These are phyloP conservation scores for Isabelozyma rhagii DNA, from an alignment of 805 yeast species.

Conservation along the genomic window DNA sequence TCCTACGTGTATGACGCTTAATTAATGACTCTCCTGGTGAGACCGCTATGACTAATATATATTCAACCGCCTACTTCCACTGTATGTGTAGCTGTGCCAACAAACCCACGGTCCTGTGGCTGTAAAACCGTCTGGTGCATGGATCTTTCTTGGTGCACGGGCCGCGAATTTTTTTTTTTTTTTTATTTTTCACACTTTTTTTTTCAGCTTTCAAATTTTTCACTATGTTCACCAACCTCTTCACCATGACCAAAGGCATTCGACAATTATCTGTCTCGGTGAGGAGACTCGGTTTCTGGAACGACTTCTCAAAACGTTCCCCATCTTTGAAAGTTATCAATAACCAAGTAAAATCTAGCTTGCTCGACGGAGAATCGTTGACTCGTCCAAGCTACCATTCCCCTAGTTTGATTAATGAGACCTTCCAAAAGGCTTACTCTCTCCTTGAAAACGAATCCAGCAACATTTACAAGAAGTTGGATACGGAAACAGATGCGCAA, in stretches of 20 bases:
- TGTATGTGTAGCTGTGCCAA: too few relatives aligned
- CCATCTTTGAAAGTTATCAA: conserved; percentile 21
- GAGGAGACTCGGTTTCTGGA: conserved; percentile 23
- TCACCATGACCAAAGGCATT: background rate
- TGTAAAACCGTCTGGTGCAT: too few relatives aligned
- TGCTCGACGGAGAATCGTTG: conserved; percentile 22
- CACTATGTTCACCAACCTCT: background rate
- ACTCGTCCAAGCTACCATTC: conserved; percentile 56
- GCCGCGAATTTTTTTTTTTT: too few relatives aligned
- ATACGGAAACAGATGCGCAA: conserved; percentile 13
- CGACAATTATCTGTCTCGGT: background rate
- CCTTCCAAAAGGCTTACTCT: conserved; percentile 67
- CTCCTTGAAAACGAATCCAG: conserved; percentile 51
- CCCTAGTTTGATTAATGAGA: conserved; percentile 68
- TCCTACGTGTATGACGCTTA: conserved; percentile 11
- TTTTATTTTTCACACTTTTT: too few relatives aligned
- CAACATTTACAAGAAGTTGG: conserved; percentile 33
- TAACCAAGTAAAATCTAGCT: conserved; percentile 13
- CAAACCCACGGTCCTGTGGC: too few relatives aligned
- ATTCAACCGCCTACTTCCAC: background rate
- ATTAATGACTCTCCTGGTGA: background rate
- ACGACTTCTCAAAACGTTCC: conserved; percentile 28
- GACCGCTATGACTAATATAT: background rate
- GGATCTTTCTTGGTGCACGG: too few relatives aligned
- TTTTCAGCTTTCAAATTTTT: background rate